Conservation (phyloP, 805 yeast genomes). For the Candida boleticola region DNA sequence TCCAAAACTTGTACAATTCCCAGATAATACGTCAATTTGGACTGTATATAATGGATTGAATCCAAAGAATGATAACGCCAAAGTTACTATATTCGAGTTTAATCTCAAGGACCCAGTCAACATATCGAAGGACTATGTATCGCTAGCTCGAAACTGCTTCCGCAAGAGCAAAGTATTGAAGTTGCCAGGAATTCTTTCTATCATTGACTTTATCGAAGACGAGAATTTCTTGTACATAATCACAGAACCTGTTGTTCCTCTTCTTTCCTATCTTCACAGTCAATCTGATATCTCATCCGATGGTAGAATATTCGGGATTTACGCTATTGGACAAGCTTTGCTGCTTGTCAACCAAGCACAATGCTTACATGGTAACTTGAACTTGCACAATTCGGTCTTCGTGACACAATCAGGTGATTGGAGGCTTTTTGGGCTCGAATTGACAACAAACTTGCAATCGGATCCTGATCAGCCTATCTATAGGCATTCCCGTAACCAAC, state of each 20-base stretch:
- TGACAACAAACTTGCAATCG: conserved; percentile 47
- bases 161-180: conserved; percentile 53
- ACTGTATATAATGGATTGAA: conserved; percentile 56
- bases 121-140: conserved; percentile 20
- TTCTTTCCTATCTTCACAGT: conserved; percentile 35
- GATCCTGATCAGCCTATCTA: conserved; percentile 47
- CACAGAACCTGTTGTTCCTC: conserved; percentile 64
- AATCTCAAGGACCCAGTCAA: conserved; percentile 42
- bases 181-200: conserved; percentile 66
- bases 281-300: conserved; percentile 28
- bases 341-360: conserved; percentile 58
- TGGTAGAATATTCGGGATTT: conserved; percentile 52
- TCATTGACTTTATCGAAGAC: conserved; percentile 62
- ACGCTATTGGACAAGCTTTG: conserved; percentile 52
- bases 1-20: conserved; percentile 15
- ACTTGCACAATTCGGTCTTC: conserved; percentile 51
- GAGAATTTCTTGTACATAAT: conserved; percentile 58
- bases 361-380: conserved; percentile 64
- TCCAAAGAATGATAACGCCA: conserved; percentile 47
- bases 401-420: conserved; percentile 74
- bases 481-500: conserved; percentile 26
- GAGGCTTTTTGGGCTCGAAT: conserved; percentile 81
- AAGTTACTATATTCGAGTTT: conserved; percentile 67
- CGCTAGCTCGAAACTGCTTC: conserved; percentile 36
- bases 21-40: conserved; percentile 52